Evolutionary conservation across 2,329 filamentous ascomycete species (phyloP), one percentile per base, ranked within the genome.

Genomic region (Phialemoniopsis sp.): DNA sequence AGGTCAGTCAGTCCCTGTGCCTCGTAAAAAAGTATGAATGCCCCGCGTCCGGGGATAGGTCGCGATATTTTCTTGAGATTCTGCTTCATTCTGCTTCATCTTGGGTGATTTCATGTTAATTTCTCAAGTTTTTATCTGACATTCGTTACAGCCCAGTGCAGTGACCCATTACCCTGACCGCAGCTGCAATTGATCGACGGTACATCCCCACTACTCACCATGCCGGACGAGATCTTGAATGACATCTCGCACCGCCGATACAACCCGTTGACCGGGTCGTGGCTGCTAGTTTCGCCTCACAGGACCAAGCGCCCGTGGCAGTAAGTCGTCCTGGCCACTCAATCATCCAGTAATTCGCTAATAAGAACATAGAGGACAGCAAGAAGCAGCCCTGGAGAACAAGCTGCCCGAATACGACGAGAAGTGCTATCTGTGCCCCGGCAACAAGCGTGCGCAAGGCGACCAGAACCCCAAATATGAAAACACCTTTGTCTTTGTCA

Each of bases 281-380:
- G 90, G 85, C 77, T 98, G 44, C 78, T 98, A 29, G 93, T 98
- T 13, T 97, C 93, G 13, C 93, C 93, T 45, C 93, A 98, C 64
- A 76, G 93, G 40, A 97, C 90, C 38, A 97, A 97, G 77, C 79
- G 93, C 48, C 93, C 93, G 56, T 98, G 93, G 93, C 93, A 96
- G 88, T 95, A 72, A 78, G 87, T 71, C 9, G 21, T 13, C n/a
- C n/a, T n/a, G 9, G 18, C 13, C 9, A n/a, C 30, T 17, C 13
- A 29, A 9, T 29, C 10, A 17, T 37, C 32, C 19, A 15, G n/a
- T 32, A 29, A 19, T 37, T 26, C 26, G 32, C 15, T 26, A n/a
- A 21, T 17, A 31, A 6, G 21, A 26, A 34, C 5, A 7, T 43
- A 90, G 87, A 72, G 87, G 87, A 44, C 82, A 87, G 49, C 82